A percentile compares a stretch with the other conserved stretches of the same genome.
Evolutionary conservation across 805 yeast genomes (phyloP).

Genomic region (Wickerhamia fluorescens): DNA sequence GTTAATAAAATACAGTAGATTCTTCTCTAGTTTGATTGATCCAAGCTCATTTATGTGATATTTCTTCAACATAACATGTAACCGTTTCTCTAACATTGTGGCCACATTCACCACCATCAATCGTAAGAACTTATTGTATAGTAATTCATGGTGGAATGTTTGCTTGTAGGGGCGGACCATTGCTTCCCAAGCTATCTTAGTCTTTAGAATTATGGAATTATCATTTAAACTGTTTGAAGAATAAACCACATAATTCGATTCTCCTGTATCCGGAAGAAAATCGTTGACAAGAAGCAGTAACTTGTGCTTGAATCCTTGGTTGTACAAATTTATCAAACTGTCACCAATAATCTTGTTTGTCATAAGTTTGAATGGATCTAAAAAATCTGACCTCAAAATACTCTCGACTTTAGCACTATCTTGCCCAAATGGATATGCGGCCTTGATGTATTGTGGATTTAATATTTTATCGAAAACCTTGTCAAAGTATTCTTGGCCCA

Average conservation of each 20-base stretch:
- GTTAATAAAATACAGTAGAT: conserved; percentile 64
- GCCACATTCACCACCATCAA: conserved; percentile 51
- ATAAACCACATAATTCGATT: conserved; percentile 23
- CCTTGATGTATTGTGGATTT: conserved; percentile 14
- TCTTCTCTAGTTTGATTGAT: conserved; percentile 75
- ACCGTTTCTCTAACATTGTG: conserved; percentile 52
- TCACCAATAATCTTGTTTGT: conserved; percentile 21
- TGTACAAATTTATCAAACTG: conserved; percentile 38
- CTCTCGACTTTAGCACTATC: conserved; percentile 26
- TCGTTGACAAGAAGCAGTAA: conserved; percentile 38
- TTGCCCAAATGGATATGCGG: conserved; percentile 29
- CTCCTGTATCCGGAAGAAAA: conserved; percentile 29
- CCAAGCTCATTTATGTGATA: conserved; percentile 69
- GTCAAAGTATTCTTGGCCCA: conserved; percentile 51
- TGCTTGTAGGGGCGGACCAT: conserved; percentile 60
- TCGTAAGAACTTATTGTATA: conserved; percentile 43
- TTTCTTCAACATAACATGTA: conserved; percentile 58
- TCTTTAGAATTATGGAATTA: conserved; percentile 33
- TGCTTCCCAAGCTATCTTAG: conserved; percentile 58
- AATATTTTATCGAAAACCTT: conserved; percentile 43
- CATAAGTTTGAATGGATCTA: conserved; percentile 18
- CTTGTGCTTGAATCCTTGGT: conserved; percentile 40
- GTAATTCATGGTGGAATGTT: conserved; percentile 43
- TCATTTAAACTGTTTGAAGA: conserved; percentile 24
- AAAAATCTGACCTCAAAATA: conserved; percentile 24